Evolutionary conservation across 2,329 filamentous ascomycete species (phyloP).

Genomic region (Pyrenochaeta sp.): DNA sequence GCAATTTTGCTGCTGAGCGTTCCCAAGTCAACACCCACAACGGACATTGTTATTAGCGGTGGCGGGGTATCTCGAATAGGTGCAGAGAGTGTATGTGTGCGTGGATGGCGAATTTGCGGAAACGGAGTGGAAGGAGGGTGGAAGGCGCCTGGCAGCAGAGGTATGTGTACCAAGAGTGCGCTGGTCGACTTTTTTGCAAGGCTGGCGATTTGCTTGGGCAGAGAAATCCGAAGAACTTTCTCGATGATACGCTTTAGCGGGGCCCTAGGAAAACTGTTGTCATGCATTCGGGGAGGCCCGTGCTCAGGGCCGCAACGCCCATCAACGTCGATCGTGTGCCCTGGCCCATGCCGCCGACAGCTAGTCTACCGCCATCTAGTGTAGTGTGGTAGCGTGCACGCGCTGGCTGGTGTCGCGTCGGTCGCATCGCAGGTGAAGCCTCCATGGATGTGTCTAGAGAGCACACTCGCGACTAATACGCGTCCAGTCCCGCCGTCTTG

Average conservation of each 20-base stretch:
- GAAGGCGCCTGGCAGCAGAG: slow-evolving; percentile 5
- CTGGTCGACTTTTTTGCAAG: slow-evolving; percentile 12
- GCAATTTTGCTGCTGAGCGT: slow-evolving; percentile 96
- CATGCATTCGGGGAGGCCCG: not conserved
- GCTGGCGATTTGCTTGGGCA: slow-evolving; percentile 14
- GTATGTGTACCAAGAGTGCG: slow-evolving; percentile 9
- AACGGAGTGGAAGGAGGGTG: slow-evolving; percentile 5
- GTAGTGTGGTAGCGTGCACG: not conserved
- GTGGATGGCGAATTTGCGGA: slow-evolving; percentile 13
- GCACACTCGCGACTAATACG: too few relatives aligned
- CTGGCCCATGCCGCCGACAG: too few relatives aligned
- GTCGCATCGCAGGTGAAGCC: not conserved
- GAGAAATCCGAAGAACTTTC: slow-evolving; percentile 30
- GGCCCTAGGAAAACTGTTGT: slow-evolving; percentile 9
- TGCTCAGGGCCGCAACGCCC: slow-evolving; percentile 1
- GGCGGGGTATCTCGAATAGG: slow-evolving; percentile 39
- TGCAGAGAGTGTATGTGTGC: slow-evolving; percentile 17
- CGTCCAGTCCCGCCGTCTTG: too few relatives aligned
- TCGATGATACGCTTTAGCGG: slow-evolving; percentile 25
- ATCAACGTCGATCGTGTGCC: too few relatives aligned
- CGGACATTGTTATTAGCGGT: slow-evolving; percentile 61
- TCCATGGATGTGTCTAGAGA: not conserved
- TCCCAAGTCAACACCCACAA: slow-evolving; percentile 90
- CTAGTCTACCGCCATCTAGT: not conserved
- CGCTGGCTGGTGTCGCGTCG: not conserved